These are phyloP conservation scores for Cantharellus anzutake DNA, from an alignment of 768 basidiomycete genomes.

Conservation along the genomic window DNA sequence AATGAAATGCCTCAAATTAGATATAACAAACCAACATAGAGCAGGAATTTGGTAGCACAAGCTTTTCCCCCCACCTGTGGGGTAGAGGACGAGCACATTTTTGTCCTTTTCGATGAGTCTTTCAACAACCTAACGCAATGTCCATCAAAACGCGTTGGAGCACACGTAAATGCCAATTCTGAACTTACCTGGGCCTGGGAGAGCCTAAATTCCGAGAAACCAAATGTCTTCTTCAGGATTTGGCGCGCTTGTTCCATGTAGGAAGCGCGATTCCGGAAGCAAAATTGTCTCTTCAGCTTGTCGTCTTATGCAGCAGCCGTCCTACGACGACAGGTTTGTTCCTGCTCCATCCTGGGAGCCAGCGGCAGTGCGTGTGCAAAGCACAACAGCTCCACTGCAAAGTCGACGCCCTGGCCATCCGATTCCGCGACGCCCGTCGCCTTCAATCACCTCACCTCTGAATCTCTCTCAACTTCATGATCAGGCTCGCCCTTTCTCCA, in stretches of 20 bases:
- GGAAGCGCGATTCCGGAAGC: not conserved
- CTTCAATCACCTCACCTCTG: too few relatives aligned
- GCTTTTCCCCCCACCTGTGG: constrained; percentile 25
- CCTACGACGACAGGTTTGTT: too few relatives aligned
- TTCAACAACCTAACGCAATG: constrained; percentile 15
- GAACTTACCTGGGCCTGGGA: not conserved
- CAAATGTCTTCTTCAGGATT: not conserved
- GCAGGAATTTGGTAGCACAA: constrained; percentile 24
- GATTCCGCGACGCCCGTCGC: too few relatives aligned
- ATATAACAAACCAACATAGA: constrained; percentile 13
- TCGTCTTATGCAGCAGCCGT: too few relatives aligned
- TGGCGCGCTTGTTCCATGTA: not conserved
- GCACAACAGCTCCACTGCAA: too few relatives aligned
- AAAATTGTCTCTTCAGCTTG: too few relatives aligned
- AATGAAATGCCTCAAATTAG: not conserved
- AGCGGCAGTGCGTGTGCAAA: too few relatives aligned
- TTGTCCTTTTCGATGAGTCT: constrained; percentile 23
- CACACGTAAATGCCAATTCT: not conserved
- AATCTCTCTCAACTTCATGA: too few relatives aligned
- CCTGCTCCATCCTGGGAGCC: too few relatives aligned
- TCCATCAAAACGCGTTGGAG: not conserved
- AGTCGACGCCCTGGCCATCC: too few relatives aligned
- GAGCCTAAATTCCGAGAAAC: not conserved
- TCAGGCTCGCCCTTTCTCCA: too few relatives aligned
- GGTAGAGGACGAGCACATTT: constrained; percentile 25